Conservation (phyloP, 371 early-diverging fungal genomes). For the Choanephora cucurbitarum region DNA sequence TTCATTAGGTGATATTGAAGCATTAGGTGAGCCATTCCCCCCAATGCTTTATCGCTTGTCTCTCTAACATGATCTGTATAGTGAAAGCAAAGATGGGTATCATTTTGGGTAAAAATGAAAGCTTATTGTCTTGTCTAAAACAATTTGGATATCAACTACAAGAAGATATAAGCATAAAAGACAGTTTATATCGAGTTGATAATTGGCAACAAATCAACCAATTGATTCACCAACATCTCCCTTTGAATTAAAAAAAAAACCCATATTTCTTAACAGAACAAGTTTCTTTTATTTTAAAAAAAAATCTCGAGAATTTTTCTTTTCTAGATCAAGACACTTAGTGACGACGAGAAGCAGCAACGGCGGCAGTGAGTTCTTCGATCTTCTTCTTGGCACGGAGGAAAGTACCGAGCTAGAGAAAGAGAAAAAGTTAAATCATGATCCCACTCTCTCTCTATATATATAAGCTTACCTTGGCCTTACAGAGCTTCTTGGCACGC, state of each 20-base stretch:
- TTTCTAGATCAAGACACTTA: constrained; percentile 11
- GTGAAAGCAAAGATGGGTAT: constrained; percentile 55
- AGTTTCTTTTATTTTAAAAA: not conserved
- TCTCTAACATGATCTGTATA: constrained; percentile 17
- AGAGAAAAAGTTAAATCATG: too few species aligned
- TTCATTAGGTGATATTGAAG: constrained; percentile 40
- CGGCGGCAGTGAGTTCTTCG: constrained; percentile 93
- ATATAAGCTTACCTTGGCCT: constrained; percentile 92
- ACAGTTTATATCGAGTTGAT: constrained; percentile 18
- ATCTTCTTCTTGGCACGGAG: constrained; percentile 98
- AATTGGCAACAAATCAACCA: constrained; percentile 22
- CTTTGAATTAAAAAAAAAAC: not conserved
- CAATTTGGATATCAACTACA: constrained; percentile 11
- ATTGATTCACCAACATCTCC: constrained; percentile 1
- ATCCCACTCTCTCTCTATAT: too few species aligned
- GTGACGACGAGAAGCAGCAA: constrained; percentile 94
- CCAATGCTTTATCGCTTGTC: not conserved
- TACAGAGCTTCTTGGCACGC: constrained; percentile 98
- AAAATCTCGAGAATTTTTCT: not conserved
- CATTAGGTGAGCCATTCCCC: constrained; percentile 28
- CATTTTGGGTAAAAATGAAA: constrained; percentile 49
- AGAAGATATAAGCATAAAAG: constrained; percentile 10
- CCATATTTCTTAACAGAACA: too few species aligned
- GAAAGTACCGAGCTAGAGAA: constrained; percentile 90
- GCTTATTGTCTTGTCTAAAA: constrained; percentile 26